Base-by-base conservation (phyloP, 805 yeast genomes). In the Tetrapisispora iriomotensis region DNA sequence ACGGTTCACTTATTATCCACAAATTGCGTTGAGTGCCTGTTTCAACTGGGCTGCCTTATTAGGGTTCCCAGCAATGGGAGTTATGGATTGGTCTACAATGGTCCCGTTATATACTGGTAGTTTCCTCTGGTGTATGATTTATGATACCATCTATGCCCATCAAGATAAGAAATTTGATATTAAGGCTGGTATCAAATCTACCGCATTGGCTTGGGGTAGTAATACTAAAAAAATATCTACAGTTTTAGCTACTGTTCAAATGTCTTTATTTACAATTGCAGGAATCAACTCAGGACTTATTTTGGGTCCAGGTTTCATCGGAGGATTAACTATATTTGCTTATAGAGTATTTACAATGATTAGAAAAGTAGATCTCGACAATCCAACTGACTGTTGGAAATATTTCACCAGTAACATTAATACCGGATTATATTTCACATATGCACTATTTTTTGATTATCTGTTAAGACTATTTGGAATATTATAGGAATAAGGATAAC, bases 71-170 rank as follows among this genome's bases (percentile, higher is more conserved):
- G 97, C 97, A 1, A 84, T 92, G 76, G 95, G 94, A 0, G 75
- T 90, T 3, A 72, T 90, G 72, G 74, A 81, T 51, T 70, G 75
- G 67, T 64, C 76, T 8, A 81, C 86, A 4, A 88, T 88, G 76
- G 64, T 75, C 3, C 85, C 96, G 0, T 65, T 92, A 36, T 85
- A 80, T 52, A 57, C 77, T 3, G 75, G 95, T 14, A 78, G 86
- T 34, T 82, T 79, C 54, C 69, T 80, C 40, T 92, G 99, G 98
- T 80, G 95, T 48, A 84, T 92, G 88, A 79, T 79, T 38, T 92
- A 92, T 62, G 99, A 92, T 60, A 86, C 98, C 2, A 75, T 92
- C 29, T 92, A 92, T 60, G 99, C 98, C 1, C 99, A 92, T 58
- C 99, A 92, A 64, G 99, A 92, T 62, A 92, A 92, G 64, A 64